Base-by-base conservation (phyloP, 768 basidiomycete genomes). In the Glaciozyma antarctica region DNA sequence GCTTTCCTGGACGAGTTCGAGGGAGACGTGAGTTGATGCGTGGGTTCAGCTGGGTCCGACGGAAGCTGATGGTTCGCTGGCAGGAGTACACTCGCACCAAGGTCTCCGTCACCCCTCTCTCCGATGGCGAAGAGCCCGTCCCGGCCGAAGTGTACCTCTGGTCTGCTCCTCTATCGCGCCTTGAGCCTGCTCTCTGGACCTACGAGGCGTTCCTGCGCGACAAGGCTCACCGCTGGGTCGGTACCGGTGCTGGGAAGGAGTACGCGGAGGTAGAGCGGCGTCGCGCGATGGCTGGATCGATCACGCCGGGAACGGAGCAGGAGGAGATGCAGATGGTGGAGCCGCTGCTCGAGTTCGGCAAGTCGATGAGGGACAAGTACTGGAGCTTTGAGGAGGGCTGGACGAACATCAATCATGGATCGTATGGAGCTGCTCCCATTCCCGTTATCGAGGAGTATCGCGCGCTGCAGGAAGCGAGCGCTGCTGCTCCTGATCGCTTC, bases 211-310 rank as follows among this genome's bases (percentile, higher is more conserved):
- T 95, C 73, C 80, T 94, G 38, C 76, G 78, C 72, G 82, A 87
- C 38, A 87, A 84, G 68, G 85, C 88, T 3, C 83, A 83, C 81
- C 86, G 86, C 63, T 93, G 91, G 90, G 81, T 86, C 47, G 83
- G 82, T 6, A 45, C 58, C 0, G 67, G 73, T 13, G 77, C 71
- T 9, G 76, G 77, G 24, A 64, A 66, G 43, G 78, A 82, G 62
- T 83, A 81, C 63, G 76, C 70, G n/a, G 82, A 83, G 63, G 81
- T 85, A 7, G 86, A 85, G 71, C 76, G 78, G 63, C 76, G 79
- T 62, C 76, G 77, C 41, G 78, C 76, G n/a, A 77, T 78, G 79
- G 74, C 72, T 4, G 80, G 79, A 7, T 21, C 47, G 19, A 65
- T 62, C 24, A 65, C 61, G 19, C 63, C 63, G 0, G 54, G 59